phyloP scores from a whole-genome alignment of 2,329 filamentous ascomycete genomes.

The Hymenoscyphus scutula region DNA sequence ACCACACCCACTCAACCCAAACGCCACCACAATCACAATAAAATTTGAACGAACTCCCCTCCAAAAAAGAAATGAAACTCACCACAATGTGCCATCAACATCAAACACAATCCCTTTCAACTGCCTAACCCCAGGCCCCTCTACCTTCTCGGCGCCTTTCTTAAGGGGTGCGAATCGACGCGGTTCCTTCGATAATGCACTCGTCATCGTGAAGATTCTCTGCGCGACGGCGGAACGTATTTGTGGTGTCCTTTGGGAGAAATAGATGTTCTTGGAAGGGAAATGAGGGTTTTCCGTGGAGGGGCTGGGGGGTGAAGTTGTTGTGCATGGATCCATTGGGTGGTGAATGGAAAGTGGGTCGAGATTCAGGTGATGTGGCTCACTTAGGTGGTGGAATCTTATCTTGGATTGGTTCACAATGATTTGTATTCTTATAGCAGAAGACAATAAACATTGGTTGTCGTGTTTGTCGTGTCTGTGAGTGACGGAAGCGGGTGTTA shows the following conservation, averaged over 20 bases:
- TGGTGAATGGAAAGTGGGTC: too few relatives aligned
- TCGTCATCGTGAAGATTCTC: slow-evolving; percentile 24
- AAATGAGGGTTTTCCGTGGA: too few relatives aligned
- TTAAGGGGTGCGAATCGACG: slow-evolving; percentile 57
- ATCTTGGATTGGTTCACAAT: too few relatives aligned
- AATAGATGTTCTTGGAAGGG: too few relatives aligned
- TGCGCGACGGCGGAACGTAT: not conserved
- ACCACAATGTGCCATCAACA: slow-evolving; percentile 94
- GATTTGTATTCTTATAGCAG: too few relatives aligned
- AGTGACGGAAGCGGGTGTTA: too few relatives aligned
- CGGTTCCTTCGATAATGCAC: slow-evolving; percentile 23
- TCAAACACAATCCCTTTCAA: slow-evolving; percentile 76
- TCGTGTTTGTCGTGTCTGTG: too few relatives aligned
- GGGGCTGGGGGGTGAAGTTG: too few relatives aligned
- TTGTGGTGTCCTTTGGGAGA: not conserved
- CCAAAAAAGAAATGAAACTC: slow-evolving; percentile 36
- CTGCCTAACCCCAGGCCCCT: slow-evolving; percentile 38
- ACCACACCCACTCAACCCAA: not conserved
- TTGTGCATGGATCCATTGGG: too few relatives aligned
- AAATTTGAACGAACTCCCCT: not conserved
- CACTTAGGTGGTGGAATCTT: too few relatives aligned
- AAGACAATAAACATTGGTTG: too few relatives aligned
- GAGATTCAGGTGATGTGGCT: too few relatives aligned
- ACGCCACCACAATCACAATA: not conserved
- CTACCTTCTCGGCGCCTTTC: slow-evolving; percentile 30